Conservation (phyloP, 176 grass and related monocot genomes). For the Oryza glumipatula region DNA sequence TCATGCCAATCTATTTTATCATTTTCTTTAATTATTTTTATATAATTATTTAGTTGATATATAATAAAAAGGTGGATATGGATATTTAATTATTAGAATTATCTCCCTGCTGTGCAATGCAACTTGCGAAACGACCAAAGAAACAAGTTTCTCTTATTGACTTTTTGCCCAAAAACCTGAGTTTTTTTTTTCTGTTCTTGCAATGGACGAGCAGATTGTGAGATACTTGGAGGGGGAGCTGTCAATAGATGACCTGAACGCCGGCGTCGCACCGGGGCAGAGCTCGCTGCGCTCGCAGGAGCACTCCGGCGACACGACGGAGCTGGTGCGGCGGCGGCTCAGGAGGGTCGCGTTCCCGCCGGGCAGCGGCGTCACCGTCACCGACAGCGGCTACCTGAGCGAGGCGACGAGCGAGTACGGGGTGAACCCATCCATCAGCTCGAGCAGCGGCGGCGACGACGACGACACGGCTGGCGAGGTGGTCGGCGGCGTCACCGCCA, state of each 20-base stretch:
- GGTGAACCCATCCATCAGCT: slow-evolving; percentile 36
- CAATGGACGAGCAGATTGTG: slow-evolving; percentile 53
- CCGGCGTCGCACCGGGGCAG: slow-evolving; percentile 59
- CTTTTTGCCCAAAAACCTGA: neutral
- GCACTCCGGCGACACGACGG: slow-evolving; percentile 8
- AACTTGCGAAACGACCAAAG: too few relatives aligned
- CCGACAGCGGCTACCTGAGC: slow-evolving; percentile 46
- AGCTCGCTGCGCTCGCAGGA: slow-evolving; percentile 42
- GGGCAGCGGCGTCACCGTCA: neutral
- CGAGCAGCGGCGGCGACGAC: slow-evolving; percentile 40
- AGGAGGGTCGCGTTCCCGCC: slow-evolving; percentile 63
- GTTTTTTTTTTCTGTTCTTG: neutral
- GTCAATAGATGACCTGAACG: slow-evolving; percentile 67
- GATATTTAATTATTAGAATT: too few relatives aligned
- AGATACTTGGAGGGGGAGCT: slow-evolving; percentile 84
- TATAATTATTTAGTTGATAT: too few relatives aligned
- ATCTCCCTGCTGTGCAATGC: too few relatives aligned
- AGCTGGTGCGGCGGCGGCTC: slow-evolving; percentile 40
- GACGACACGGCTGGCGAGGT: slow-evolving; percentile 8
- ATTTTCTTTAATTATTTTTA: too few relatives aligned
- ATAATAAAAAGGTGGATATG: too few relatives aligned
- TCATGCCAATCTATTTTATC: too few relatives aligned
- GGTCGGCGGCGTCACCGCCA: neutral
- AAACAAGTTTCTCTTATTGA: neutral
- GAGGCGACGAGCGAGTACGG: slow-evolving; percentile 64